Percentiles rank a stretch among this genome's conserved stretches.
Evolutionary conservation across 2,329 filamentous ascomycete genomes (phyloP).

Genomic region (Trichoderma polysporum): DNA sequence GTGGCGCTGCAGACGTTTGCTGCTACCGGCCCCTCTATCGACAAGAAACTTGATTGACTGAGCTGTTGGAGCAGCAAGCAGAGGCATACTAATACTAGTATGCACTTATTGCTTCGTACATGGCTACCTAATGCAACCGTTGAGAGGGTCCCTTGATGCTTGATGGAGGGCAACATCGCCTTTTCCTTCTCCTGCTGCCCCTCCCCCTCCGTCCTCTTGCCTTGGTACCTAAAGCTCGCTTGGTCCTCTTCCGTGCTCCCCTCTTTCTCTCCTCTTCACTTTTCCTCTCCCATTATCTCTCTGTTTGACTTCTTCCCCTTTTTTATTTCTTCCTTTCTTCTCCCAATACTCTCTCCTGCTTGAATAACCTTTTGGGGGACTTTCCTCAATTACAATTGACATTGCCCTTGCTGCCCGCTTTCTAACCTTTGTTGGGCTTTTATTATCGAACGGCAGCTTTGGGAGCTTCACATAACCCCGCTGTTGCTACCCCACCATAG

Average conservation of each 20-base stretch:
- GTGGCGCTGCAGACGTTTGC: not conserved
- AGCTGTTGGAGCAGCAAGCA: too few species aligned
- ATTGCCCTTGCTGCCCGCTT: not conserved
- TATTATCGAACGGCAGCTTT: not conserved
- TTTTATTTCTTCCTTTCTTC: not conserved
- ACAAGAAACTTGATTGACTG: conserved; percentile 4
- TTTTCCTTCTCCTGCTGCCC: not conserved
- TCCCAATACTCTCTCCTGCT: not conserved
- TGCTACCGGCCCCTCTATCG: not conserved
- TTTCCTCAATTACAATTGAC: conserved; percentile 6
- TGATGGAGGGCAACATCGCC: conserved; percentile 7
- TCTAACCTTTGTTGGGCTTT: not conserved
- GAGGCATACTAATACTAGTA: too few species aligned
- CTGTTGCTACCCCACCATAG: conserved; percentile 21
- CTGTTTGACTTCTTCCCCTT: not conserved
- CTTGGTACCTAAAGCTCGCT: conserved; percentile 12
- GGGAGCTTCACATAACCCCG: conserved; percentile 19
- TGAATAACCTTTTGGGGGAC: not conserved
- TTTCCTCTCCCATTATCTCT: conserved; percentile 5
- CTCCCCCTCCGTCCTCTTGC: not conserved
- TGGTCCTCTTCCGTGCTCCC: conserved; percentile 3
- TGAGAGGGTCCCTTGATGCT: not conserved
- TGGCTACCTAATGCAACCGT: not conserved
- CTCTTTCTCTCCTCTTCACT: conserved; percentile 16
- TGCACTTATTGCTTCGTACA: too few species aligned